Evolutionary conservation across 768 basidiomycete genomes (phyloP), one percentile per base, ranked within the genome.

Genomic region (Sutorius australiensis): DNA sequence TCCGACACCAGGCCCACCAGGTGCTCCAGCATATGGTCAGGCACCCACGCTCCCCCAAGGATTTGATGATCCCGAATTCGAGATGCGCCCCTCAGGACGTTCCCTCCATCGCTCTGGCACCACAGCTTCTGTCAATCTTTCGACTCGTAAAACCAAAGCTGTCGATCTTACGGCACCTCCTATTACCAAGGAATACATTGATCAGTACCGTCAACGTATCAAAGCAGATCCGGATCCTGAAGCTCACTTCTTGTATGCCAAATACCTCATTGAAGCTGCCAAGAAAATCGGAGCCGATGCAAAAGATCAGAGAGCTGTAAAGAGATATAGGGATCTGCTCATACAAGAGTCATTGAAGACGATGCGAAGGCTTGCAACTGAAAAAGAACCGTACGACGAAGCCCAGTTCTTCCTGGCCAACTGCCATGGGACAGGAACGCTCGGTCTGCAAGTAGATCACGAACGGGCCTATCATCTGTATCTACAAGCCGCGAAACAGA

Each of bases 321-420:
- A 91, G 69, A 95, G 90, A 70, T 98, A 95, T 67, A 84, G 90
- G 50, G 95, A 98, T 67, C 64, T 84, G 16, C 81, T 99, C 36
- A 80, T 99, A 46, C 78, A 77, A 48, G 97, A 99, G 72, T 85
- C 91, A 10, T 75, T 99, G 62, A 95, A 98, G 72, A 88, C 93
- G 47, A 81, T 98, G 56, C 88, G 95, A 58, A 83, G 92, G 47
- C 76, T 98, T 46, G 97, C 95, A 4, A 95, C 93, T 7, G 90
- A 93, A 68, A 90, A 87, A 19, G 85, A 93, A 51, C 85, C 93
- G 1, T 95, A 92, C 69, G 84, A 93, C 53, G 97, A 99, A 63
- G 95, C 97, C 12, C 95, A 98, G 68, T 99, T 98, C 74, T 98
- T 97, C 79, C 78, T 98, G 41, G 97, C 95, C 38, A 98, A 98